These are phyloP conservation scores for Pyrenochaeta sp. DNA, from an alignment of 2,329 filamentous ascomycete species.

Conservation along the genomic window DNA sequence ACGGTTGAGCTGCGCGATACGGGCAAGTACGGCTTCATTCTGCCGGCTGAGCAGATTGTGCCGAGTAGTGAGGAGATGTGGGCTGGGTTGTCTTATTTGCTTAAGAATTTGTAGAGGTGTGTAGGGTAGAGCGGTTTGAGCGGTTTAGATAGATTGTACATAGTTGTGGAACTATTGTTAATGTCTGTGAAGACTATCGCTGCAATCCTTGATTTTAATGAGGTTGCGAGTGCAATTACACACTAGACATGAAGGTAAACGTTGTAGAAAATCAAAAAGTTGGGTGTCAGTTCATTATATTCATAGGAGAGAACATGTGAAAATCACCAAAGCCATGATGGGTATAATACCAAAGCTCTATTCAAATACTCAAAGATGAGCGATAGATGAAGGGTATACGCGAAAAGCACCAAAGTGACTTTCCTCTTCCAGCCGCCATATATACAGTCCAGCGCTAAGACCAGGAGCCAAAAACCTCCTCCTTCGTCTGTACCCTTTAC, in stretches of 20 bases:
- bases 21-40: slow-evolving; percentile 58
- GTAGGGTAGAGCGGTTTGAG: neutral
- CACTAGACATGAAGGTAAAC: too few species aligned
- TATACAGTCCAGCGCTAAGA: neutral
- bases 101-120: slow-evolving; percentile 38
- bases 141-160: neutral
- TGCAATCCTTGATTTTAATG: too few species aligned
- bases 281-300: too few species aligned
- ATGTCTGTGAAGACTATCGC: neutral
- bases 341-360: neutral
- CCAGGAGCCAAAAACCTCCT: neutral
- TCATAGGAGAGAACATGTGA: too few species aligned
- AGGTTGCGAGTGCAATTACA: too few species aligned
- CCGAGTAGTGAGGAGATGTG: slow-evolving; percentile 59
- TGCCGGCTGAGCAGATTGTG: slow-evolving; percentile 59
- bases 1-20: slow-evolving; percentile 61
- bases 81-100: slow-evolving; percentile 50
- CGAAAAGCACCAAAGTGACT: neutral
- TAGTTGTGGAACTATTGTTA: neutral
- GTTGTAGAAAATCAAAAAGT: too few species aligned
- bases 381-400: neutral
- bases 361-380: neutral
- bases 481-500: too few species aligned
- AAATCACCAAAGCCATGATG: neutral
- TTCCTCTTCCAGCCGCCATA: neutral